phyloP scores from a whole-genome alignment of 805 yeast species.

The Ogataea henricii region DNA sequence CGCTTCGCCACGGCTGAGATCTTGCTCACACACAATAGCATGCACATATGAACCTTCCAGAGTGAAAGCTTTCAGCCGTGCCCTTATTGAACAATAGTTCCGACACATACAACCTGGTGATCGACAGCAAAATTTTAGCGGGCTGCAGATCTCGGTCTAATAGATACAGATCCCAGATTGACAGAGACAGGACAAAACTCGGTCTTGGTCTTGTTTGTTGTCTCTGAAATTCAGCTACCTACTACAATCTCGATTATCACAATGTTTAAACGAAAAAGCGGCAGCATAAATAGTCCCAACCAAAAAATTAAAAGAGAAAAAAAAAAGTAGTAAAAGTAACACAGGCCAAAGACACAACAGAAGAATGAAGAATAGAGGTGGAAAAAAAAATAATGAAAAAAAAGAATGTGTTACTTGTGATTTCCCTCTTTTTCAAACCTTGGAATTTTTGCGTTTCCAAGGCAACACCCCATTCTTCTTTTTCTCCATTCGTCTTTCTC shows the following conservation, averaged over 20 bases:
- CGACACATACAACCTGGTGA: too few relatives aligned
- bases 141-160: neutral
- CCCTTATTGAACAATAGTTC: too few relatives aligned
- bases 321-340: neutral
- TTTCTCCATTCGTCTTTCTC: constrained; percentile 57
- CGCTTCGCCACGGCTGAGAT: too few relatives aligned
- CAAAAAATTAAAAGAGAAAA: neutral
- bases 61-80: too few relatives aligned
- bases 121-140: too few relatives aligned
- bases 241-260: neutral
- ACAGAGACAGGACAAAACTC: too few relatives aligned
- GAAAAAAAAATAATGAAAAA: too few relatives aligned
- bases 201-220: too few relatives aligned
- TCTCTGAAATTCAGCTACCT: too few relatives aligned
- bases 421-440: neutral
- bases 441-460: constrained; percentile 18
- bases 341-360: neutral
- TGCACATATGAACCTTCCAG: too few relatives aligned
- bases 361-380: neutral
- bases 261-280: neutral
- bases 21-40: too few relatives aligned
- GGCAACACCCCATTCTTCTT: constrained; percentile 31
- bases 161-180: neutral
- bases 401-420: too few relatives aligned
- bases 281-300: neutral